Conservation (phyloP, 2,329 filamentous ascomycete genomes). For the Lecanosticta acicola region DNA sequence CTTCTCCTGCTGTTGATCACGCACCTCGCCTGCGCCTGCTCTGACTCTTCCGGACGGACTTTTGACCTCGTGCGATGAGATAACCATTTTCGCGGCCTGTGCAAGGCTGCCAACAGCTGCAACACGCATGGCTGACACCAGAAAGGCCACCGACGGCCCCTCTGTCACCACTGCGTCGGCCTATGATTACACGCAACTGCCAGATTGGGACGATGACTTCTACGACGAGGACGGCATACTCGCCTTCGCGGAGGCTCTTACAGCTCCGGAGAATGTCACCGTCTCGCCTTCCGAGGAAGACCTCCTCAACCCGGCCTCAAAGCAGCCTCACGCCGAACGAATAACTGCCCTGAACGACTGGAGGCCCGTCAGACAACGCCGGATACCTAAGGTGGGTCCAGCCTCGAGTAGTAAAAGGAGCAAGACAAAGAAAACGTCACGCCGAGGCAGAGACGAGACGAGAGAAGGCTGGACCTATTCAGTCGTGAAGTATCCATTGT, state of each 20-base stretch:
- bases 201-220: constrained; percentile 77
- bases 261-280: constrained; percentile 62
- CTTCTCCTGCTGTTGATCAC: too few relatives aligned
- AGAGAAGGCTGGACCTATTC: constrained; percentile 87
- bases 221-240: constrained; percentile 64
- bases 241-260: constrained; percentile 74
- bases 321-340: constrained; percentile 48
- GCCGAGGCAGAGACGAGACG: constrained; percentile 72
- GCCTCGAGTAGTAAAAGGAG: constrained; percentile 20
- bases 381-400: constrained; percentile 37
- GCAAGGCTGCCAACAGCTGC: background rate
- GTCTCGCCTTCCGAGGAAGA: constrained; percentile 57
- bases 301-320: constrained; percentile 34
- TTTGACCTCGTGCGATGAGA: constrained; percentile 2
- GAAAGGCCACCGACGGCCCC: constrained; percentile 45
- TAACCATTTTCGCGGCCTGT: constrained; percentile 3
- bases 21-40: too few relatives aligned
- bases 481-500: constrained; percentile 84
- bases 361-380: constrained; percentile 74
- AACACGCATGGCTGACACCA: constrained; percentile 39
- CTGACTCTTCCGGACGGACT: too few relatives aligned
- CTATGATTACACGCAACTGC: constrained; percentile 64
- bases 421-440: constrained; percentile 38
- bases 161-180: constrained; percentile 41
- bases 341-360: constrained; percentile 94